Evolutionary conservation across 352 stramenopile species (phyloP).

Genomic region (Phytophthora pini): DNA sequence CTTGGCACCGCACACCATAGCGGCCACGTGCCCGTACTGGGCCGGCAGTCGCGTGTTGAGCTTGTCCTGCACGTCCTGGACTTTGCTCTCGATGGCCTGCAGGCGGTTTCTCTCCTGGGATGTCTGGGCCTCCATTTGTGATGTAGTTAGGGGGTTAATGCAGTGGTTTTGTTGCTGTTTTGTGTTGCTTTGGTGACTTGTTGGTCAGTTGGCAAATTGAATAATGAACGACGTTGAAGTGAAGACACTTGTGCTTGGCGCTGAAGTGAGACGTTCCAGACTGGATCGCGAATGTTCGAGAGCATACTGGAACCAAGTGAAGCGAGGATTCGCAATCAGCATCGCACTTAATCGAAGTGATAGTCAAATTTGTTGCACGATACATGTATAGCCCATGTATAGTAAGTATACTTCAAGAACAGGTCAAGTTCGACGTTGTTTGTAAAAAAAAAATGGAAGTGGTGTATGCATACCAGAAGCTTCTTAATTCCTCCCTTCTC

Average conservation of each 20-base stretch:
- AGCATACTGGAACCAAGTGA: conserved; percentile 21
- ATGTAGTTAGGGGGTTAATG: neutral
- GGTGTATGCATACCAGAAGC: no score
- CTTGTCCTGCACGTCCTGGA: conserved; percentile 51
- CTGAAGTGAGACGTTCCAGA: conserved; percentile 23
- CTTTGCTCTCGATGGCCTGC: conserved; percentile 49
- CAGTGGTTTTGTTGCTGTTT: neutral
- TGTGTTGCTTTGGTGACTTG: conserved; percentile 10
- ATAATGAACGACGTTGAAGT: conserved; percentile 40
- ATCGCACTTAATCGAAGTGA: conserved; percentile 1
- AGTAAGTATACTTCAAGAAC: no score
- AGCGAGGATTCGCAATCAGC: conserved; percentile 1
- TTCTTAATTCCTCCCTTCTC: no score
- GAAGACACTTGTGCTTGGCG: neutral
- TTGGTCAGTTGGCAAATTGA: conserved; percentile 31
- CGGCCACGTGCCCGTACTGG: conserved; percentile 42
- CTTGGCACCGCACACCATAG: conserved; percentile 46
- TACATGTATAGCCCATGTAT: no score
- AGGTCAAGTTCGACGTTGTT: no score
- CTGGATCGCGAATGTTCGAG: conserved; percentile 28
- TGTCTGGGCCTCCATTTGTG: conserved; percentile 36
- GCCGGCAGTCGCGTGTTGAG: conserved; percentile 40
- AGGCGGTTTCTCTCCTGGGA: conserved; percentile 49
- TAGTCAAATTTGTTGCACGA: neutral
- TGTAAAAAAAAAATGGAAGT: no score